Percentiles rank a stretch among this genome's conserved stretches.
Conservation (phyloP, 169 alveolate genomes). For the Eimeria brunetti region DNA sequence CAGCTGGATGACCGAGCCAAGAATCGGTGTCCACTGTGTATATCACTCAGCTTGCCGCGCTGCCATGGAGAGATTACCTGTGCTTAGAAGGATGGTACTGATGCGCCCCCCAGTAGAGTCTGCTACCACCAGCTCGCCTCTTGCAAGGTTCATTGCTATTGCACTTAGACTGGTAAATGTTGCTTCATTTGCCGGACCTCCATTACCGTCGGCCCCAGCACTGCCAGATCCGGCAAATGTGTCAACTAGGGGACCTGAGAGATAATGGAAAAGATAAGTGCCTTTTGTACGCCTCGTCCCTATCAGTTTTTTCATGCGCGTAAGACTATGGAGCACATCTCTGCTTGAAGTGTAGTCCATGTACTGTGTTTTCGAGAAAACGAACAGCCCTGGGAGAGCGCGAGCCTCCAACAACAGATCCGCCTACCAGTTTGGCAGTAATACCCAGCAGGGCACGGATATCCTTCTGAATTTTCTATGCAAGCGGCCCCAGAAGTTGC, state of each 20-base stretch:
- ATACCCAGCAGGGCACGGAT: constrained; percentile 63
- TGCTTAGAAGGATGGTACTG: constrained; percentile 14
- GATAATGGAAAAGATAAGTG: neutral
- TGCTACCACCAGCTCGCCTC: constrained; percentile 41
- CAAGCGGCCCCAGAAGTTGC: constrained; percentile 35
- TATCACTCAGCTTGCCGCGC: neutral
- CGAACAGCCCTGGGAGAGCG: neutral
- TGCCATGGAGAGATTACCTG: neutral
- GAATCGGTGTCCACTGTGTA: neutral
- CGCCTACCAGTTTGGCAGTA: constrained; percentile 62
- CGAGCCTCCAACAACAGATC: neutral
- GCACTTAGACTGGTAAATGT: neutral
- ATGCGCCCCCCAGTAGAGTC: constrained; percentile 1
- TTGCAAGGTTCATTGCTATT: neutral
- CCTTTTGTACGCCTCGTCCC: neutral
- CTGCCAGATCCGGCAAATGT: constrained; percentile 33
- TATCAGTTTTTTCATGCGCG: neutral
- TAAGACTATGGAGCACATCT: too few species aligned
- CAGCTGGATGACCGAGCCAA: neutral
- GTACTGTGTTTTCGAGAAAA: neutral
- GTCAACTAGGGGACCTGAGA: constrained; percentile 19
- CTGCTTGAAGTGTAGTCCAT: neutral
- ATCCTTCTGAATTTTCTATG: constrained; percentile 39
- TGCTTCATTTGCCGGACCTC: neutral
- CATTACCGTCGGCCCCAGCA: neutral